Percentiles rank a stretch among this genome's conserved stretches.
phyloP scores from a whole-genome alignment of 805 yeast genomes.

The Komagataella pastoris region DNA sequence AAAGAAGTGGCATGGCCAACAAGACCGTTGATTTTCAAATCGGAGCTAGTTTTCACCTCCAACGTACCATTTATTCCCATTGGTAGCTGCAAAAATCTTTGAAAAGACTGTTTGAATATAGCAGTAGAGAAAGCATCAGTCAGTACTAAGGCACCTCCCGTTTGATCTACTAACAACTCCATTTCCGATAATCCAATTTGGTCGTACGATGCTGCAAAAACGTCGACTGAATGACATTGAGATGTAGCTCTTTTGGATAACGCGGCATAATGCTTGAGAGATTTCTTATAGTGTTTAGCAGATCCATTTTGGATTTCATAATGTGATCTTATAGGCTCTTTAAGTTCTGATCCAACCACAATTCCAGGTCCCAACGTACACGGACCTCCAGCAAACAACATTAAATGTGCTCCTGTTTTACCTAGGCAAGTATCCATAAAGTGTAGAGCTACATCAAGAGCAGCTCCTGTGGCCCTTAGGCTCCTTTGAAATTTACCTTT shows the following conservation, averaged over 20 bases:
- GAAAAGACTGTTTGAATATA: slow-evolving; percentile 53
- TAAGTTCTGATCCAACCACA: slow-evolving; percentile 40
- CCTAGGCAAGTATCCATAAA: slow-evolving; percentile 24
- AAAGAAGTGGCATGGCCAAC: slow-evolving; percentile 51
- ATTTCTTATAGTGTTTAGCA: slow-evolving; percentile 26
- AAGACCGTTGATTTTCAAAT: slow-evolving; percentile 42
- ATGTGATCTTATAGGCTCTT: slow-evolving; percentile 56
- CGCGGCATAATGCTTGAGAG: slow-evolving; percentile 31
- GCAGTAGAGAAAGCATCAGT: slow-evolving; percentile 56
- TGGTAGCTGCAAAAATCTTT: slow-evolving; percentile 26
- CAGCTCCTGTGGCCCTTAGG: slow-evolving; percentile 46
- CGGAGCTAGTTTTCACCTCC: slow-evolving; percentile 37
- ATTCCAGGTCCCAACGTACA: slow-evolving; percentile 55
- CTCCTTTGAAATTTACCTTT: slow-evolving; percentile 29
- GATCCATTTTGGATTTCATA: slow-evolving; percentile 39
- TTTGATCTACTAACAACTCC: slow-evolving; percentile 40
- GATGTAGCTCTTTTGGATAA: slow-evolving; percentile 33
- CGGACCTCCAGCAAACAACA: slow-evolving; percentile 49
- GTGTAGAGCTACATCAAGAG: slow-evolving; percentile 33
- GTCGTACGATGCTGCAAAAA: slow-evolving; percentile 56
- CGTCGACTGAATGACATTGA: slow-evolving; percentile 40
- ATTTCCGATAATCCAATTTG: slow-evolving; percentile 58
- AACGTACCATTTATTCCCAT: slow-evolving; percentile 49
- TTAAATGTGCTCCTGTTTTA: slow-evolving; percentile 38
- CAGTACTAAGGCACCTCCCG: slow-evolving; percentile 53